These are phyloP conservation scores for Penicillium macrosclerotiorum DNA, from an alignment of 495 filamentous ascomycete genomes.

Conservation along the genomic window DNA sequence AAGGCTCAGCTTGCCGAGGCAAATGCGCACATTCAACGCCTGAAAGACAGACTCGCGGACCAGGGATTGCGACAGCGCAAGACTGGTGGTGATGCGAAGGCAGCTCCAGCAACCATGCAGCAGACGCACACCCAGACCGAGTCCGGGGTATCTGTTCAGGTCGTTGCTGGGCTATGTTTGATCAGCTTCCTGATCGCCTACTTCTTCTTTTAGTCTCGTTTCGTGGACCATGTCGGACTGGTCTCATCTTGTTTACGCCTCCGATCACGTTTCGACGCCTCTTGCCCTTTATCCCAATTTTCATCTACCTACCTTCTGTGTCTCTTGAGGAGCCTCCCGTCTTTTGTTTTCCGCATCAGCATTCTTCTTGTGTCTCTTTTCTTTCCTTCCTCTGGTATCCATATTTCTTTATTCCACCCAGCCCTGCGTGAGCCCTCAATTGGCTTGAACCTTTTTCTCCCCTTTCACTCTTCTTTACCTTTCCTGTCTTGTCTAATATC, in stretches of 20 bases:
- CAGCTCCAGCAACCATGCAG: conserved; percentile 40
- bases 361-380: conserved; percentile 21
- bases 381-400: conserved; percentile 7
- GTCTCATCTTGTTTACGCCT: conserved; percentile 16
- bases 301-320: conserved; percentile 18
- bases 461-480: conserved; percentile 17
- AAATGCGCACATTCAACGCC: conserved; percentile 65
- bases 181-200: conserved; percentile 90
- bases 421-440: not conserved
- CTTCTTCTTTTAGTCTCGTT: conserved; percentile 74
- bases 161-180: conserved; percentile 80
- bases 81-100: conserved; percentile 40
- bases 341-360: conserved; percentile 29
- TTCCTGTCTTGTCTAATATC: conserved; percentile 29
- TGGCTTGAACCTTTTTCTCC: conserved; percentile 1
- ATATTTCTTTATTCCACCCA: conserved; percentile 1
- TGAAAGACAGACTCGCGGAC: conserved; percentile 68
- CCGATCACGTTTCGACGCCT: conserved; percentile 27
- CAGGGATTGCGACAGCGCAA: conserved; percentile 71
- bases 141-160: conserved; percentile 81
- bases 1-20: conserved; percentile 73
- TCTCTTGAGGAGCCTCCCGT: conserved; percentile 26
- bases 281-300: conserved; percentile 4
- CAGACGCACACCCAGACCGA: conserved; percentile 50
- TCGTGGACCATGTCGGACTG: conserved; percentile 14